Conservation (phyloP, 495 filamentous ascomycete genomes). For the Copromyces sp. region DNA sequence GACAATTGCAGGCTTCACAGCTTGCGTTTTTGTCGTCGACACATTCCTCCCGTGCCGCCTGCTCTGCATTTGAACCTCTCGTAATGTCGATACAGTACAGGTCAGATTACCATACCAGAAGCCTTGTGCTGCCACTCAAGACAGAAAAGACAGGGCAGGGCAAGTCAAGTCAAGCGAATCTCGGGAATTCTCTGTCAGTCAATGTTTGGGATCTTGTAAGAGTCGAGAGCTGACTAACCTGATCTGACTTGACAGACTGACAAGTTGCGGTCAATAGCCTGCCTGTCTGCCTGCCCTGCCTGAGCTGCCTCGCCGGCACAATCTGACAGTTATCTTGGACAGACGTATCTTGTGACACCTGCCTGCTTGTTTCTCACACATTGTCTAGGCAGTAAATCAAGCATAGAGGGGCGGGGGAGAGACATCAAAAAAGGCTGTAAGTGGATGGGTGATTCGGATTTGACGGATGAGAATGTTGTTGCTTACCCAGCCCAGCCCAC, state of each 20-base stretch:
- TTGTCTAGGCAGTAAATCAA: not conserved
- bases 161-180: not conserved
- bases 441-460: not conserved
- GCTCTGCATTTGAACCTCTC: not conserved
- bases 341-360: not conserved
- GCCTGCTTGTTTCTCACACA: not conserved
- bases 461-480: not conserved
- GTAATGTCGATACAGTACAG: not conserved
- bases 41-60: not conserved
- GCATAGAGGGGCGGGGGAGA: not conserved
- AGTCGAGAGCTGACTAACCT: not conserved
- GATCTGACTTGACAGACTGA: not conserved
- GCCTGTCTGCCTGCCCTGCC: not conserved
- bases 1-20: not conserved
- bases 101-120: not conserved
- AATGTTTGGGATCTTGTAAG: not conserved
- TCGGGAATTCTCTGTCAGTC: not conserved
- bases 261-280: not conserved
- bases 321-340: not conserved
- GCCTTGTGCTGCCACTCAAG: not conserved
- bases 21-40: not conserved
- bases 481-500: not conserved
- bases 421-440: not conserved
- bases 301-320: not conserved
- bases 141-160: not conserved